Evolutionary conservation across 257 asterid genomes (phyloP).

Genomic region (Anisodus acutangulus): DNA sequence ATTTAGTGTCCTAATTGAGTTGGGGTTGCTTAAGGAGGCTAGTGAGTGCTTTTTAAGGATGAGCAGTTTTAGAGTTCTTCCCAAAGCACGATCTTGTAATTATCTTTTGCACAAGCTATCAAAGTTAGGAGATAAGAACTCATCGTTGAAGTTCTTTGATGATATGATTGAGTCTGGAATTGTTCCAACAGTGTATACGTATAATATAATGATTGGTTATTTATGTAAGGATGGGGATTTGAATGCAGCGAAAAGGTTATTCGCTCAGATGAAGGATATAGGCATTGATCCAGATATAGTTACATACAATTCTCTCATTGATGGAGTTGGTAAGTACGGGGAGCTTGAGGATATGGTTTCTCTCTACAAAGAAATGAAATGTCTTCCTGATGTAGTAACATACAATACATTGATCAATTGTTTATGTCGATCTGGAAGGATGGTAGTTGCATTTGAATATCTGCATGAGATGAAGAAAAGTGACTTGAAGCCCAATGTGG

Average conservation of each 20-base stretch:
- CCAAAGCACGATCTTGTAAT: conserved; percentile 83
- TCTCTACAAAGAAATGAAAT: conserved; percentile 76
- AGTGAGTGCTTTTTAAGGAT: conserved; percentile 71
- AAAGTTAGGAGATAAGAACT: conserved; percentile 48
- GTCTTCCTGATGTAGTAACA: conserved; percentile 77
- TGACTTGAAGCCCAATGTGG: conserved; percentile 68
- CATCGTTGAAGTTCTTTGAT: conserved; percentile 56
- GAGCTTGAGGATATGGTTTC: conserved; percentile 57
- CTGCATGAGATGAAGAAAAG: conserved; percentile 77
- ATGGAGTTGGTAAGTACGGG: conserved; percentile 76
- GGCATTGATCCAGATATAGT: conserved; percentile 73
- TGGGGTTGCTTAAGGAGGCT: conserved; percentile 79
- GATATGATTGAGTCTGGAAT: conserved; percentile 76
- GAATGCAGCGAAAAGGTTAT: conserved; percentile 60
- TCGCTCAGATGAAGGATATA: conserved; percentile 63
- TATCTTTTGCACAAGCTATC: conserved; percentile 66
- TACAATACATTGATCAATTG: conserved; percentile 87
- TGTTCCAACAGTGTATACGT: conserved; percentile 62
- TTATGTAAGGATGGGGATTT: conserved; percentile 79
- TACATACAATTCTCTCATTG: conserved; percentile 85
- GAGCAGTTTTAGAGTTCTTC: conserved; percentile 60
- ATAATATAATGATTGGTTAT: conserved; percentile 73
- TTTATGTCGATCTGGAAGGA: conserved; percentile 69
- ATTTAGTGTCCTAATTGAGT: conserved; percentile 71
- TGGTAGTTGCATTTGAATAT: conserved; percentile 67